These are phyloP conservation scores for Globisporangium radiosum DNA, from an alignment of 352 stramenopile species.

Conservation along the genomic window DNA sequence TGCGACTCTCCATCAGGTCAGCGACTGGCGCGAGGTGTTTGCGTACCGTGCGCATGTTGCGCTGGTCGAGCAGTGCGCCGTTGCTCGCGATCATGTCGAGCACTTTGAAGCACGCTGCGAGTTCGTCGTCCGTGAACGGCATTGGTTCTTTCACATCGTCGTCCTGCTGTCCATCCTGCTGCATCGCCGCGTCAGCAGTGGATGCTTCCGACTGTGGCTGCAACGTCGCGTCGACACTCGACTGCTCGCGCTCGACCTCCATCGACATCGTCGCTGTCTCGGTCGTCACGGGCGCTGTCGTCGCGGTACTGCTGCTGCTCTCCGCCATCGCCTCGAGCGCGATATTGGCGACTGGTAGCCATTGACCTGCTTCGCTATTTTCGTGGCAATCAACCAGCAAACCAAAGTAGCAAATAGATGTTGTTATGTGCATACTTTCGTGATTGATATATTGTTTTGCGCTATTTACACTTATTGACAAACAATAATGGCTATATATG, in stretches of 20 bases:
- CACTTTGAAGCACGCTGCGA: conserved; percentile 57
- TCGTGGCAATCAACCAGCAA: too few species aligned
- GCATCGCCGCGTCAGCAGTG: neutral
- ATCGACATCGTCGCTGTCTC: conserved; percentile 1
- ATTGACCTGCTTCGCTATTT: neutral
- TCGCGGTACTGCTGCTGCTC: conserved; percentile 6
- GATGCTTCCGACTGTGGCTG: neutral
- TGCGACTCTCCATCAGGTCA: conserved; percentile 77
- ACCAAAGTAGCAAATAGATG: too few species aligned
- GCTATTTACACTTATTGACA: too few species aligned
- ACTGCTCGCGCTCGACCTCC: conserved; percentile 31
- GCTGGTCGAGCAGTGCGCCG: conserved; percentile 52
- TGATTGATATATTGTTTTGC: too few species aligned
- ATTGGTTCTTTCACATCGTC: conserved; percentile 29
- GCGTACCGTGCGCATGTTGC: conserved; percentile 67
- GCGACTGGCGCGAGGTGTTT: conserved; percentile 75
- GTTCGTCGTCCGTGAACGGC: conserved; percentile 69
- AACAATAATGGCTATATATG: too few species aligned
- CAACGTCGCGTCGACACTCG: conserved; percentile 6
- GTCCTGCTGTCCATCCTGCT: conserved; percentile 7
- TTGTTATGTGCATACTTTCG: too few species aligned
- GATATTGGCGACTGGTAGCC: conserved; percentile 12
- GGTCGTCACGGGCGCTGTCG: neutral
- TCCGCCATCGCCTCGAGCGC: conserved; percentile 5
- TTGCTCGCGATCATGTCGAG: conserved; percentile 47